Base-by-base conservation (phyloP, 1,284 basidiomycete species). In the Moesziomyces antarcticus region DNA sequence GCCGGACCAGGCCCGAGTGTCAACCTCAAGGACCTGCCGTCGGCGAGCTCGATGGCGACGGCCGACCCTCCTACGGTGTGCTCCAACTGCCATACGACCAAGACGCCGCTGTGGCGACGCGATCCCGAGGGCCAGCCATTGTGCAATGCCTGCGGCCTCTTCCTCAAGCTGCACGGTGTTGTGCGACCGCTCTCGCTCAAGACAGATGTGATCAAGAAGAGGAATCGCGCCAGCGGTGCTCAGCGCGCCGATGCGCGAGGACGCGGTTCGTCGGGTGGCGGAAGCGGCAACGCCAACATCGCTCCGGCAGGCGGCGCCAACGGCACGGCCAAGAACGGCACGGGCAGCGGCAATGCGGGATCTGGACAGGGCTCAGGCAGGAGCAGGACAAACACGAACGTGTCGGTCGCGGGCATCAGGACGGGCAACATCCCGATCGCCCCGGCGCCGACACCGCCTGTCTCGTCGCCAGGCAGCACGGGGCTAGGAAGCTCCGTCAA, bases 141-240 rank as follows among this genome's bases (percentile, higher is more conserved):
- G 61, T 97, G 85, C 77, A 86, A 86, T 60, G 85, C 85, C 3
- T 86, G 85, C 59, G 85, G 85, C 48, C 62, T 84, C 33, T 64
- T 77, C 63, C 83, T 93, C 91, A 97, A 97, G 90, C 86, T 97
- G 48, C 94, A 97, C 80, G 95, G 95, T 45, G 94, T 97, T 42
- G 93, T 95, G 18, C 89, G 95, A 56, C 94, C 94, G 8, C 86
- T 97, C 71, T 95, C 93, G 50, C 88, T 97, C 69, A 97, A 97
- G 88, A 97, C 94, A 24, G 94, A 97, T 84, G 92, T 97, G 46
- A 97, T 97, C 85, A 97, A 97, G 90, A 97, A 97, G 87, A 89
- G 94, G 10, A 84, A 84, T 62, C 73, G 82, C 37, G 68, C 71
- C 22, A 71, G 69, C 47, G 73, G 70, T 14, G 64, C 63, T 11